A percentile compares a stretch with the other conserved stretches of the same genome.
phyloP scores from a whole-genome alignment of 805 yeast genomes.

The Starmera quercuum region DNA sequence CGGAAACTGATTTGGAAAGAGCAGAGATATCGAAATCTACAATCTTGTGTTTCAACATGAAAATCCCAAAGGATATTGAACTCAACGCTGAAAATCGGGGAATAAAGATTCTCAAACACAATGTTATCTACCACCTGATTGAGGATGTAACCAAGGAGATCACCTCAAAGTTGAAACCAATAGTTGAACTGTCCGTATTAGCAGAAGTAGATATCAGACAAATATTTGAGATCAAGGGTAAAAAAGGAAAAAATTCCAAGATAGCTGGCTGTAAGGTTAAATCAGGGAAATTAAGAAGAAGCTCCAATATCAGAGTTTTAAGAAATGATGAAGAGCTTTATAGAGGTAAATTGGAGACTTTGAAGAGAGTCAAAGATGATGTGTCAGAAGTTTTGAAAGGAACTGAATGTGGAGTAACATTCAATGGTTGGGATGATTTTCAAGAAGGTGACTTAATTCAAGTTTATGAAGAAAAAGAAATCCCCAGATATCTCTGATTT shows the following conservation, averaged over 20 bases:
- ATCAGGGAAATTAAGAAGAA: slow-evolving; percentile 58
- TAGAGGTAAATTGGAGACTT: slow-evolving; percentile 59
- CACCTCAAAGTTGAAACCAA: slow-evolving; percentile 54
- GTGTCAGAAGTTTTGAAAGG: slow-evolving; percentile 75
- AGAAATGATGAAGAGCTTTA: slow-evolving; percentile 41
- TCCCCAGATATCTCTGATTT: slow-evolving; percentile 47
- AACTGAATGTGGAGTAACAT: slow-evolving; percentile 80
- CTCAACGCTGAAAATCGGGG: slow-evolving; percentile 48
- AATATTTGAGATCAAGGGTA: slow-evolving; percentile 60
- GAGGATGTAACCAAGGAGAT: slow-evolving; percentile 72
- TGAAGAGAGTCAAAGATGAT: slow-evolving; percentile 80
- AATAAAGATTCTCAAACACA: slow-evolving; percentile 56
- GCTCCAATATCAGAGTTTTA: slow-evolving; percentile 48
- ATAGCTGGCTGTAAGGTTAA: slow-evolving; percentile 86
- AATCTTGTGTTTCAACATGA: slow-evolving; percentile 73
- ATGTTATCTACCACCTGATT: slow-evolving; percentile 80
- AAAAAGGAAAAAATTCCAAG: slow-evolving; percentile 42
- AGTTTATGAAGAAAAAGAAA: slow-evolving; percentile 57
- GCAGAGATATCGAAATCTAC: slow-evolving; percentile 67
- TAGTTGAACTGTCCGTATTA: slow-evolving; percentile 53
- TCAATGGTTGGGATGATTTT: slow-evolving; percentile 60
- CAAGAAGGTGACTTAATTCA: slow-evolving; percentile 71
- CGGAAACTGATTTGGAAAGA: slow-evolving; percentile 57
- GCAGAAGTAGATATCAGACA: slow-evolving; percentile 67
- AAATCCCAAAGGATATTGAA: slow-evolving; percentile 50